These are phyloP conservation scores for Phaeosphaeria sp. DNA, from an alignment of 2,329 filamentous ascomycete genomes.

Conservation along the genomic window DNA sequence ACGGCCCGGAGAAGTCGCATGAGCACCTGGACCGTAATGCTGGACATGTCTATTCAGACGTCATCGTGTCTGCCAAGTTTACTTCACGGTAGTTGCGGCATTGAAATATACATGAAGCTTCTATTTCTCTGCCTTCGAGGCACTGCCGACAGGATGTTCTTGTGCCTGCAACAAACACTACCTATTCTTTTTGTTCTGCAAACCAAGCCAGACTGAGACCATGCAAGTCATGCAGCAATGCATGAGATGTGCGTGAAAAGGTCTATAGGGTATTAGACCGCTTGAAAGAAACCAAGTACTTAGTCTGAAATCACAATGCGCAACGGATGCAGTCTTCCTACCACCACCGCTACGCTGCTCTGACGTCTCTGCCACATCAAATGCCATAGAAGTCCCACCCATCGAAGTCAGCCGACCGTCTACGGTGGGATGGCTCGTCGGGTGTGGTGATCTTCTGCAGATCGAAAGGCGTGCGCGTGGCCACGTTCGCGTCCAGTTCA, in stretches of 20 bases:
- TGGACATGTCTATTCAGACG: background rate
- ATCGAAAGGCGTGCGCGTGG: conserved; percentile 49
- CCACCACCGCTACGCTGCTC: conserved; percentile 12
- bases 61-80: background rate
- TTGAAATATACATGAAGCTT: conserved; percentile 22
- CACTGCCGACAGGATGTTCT: conserved; percentile 28
- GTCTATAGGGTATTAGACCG: conserved; percentile 36
- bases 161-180: conserved; percentile 31
- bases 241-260: conserved; percentile 28
- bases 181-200: conserved; percentile 37
- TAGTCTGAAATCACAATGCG: conserved; percentile 15
- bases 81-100: background rate
- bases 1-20: conserved; percentile 13
- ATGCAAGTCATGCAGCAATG: conserved; percentile 28
- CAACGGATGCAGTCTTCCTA: conserved; percentile 17
- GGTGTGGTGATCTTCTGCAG: conserved; percentile 9
- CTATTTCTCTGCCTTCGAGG: conserved; percentile 25
- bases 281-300: conserved; percentile 19
- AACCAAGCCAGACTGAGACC: conserved; percentile 29
- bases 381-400: conserved; percentile 73
- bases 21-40: conserved; percentile 6
- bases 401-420: conserved; percentile 54
- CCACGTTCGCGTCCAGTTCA: conserved; percentile 46
- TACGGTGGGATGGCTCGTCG: conserved; percentile 18
- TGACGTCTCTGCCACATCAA: conserved; percentile 11